Conservation (phyloP, 2,329 filamentous ascomycete species). For the Ophioceras dolichostomum region DNA sequence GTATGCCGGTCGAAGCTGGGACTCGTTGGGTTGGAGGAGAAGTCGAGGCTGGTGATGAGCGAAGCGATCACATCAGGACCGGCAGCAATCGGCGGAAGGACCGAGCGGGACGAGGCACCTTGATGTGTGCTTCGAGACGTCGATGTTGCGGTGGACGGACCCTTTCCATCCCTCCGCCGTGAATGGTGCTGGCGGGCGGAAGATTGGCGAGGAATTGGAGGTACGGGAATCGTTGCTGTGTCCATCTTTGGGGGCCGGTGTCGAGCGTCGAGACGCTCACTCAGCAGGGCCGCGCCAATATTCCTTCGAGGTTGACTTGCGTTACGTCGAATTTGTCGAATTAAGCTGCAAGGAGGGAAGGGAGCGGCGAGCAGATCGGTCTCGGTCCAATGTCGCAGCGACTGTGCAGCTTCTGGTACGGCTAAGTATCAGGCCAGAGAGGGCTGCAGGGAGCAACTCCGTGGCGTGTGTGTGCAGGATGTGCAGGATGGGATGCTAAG, state of each 20-base stretch:
- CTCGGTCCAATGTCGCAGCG: too few species aligned
- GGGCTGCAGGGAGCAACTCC: too few species aligned
- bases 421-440: neutral
- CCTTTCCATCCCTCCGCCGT: neutral
- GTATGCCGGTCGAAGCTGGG: conserved; percentile 49
- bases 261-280: too few species aligned
- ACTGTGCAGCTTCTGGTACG: neutral
- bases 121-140: conserved; percentile 1
- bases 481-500: too few species aligned
- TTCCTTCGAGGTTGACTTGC: too few species aligned
- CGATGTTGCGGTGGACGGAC: neutral
- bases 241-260: too few species aligned
- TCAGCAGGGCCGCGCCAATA: too few species aligned
- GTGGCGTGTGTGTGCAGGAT: too few species aligned
- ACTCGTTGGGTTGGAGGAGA: conserved; percentile 55
- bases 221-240: neutral
- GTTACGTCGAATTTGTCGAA: too few species aligned
- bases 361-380: too few species aligned
- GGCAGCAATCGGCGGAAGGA: conserved; percentile 31
- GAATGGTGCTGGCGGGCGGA: neutral
- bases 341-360: too few species aligned
- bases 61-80: conserved; percentile 56
- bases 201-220: conserved; percentile 1
- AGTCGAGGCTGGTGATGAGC: conserved; percentile 57
- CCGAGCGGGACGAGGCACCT: conserved; percentile 8